A percentile compares a stretch with the other conserved stretches of the same genome.
Conservation (phyloP, 345 rosid species). For the Rhodamnia rubescens region DNA sequence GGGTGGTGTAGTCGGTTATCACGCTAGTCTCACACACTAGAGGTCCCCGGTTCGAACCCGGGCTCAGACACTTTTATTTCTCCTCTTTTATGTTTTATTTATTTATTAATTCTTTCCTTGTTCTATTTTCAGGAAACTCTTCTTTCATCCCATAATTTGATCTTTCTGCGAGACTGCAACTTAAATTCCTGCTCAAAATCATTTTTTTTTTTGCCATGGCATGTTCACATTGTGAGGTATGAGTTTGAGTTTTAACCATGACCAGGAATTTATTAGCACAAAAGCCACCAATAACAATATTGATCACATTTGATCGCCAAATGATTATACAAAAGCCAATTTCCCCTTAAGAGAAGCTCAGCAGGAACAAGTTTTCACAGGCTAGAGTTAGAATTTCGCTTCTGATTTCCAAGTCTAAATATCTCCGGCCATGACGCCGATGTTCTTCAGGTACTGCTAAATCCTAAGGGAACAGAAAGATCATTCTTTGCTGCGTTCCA, state of each 20-base stretch:
- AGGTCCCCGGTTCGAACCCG: constrained; percentile 68
- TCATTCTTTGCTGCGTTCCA: neutral
- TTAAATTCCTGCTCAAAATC: neutral
- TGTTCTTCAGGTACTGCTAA: neutral
- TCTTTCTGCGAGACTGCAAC: neutral
- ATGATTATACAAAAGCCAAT: neutral
- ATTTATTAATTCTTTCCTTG: neutral
- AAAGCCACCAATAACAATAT: neutral
- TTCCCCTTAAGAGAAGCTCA: neutral
- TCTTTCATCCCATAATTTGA: neutral
- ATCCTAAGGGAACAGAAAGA: neutral
- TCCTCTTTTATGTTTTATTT: neutral
- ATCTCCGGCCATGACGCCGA: rapidly evolving
- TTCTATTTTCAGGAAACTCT: neutral
- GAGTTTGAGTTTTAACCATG: neutral
- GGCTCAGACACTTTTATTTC: constrained; percentile 15
- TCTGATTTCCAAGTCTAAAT: neutral
- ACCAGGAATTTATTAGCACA: neutral
- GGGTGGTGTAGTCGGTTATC: constrained; percentile 77
- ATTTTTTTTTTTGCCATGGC: neutral
- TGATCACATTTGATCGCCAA: neutral
- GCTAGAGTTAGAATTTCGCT: neutral
- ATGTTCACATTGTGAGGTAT: neutral
- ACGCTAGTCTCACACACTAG: constrained; percentile 66
- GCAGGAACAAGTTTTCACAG: neutral